These are phyloP conservation scores for Verticillium nonalfalfae DNA, from an alignment of 2,329 filamentous ascomycete genomes.

Conservation along the genomic window DNA sequence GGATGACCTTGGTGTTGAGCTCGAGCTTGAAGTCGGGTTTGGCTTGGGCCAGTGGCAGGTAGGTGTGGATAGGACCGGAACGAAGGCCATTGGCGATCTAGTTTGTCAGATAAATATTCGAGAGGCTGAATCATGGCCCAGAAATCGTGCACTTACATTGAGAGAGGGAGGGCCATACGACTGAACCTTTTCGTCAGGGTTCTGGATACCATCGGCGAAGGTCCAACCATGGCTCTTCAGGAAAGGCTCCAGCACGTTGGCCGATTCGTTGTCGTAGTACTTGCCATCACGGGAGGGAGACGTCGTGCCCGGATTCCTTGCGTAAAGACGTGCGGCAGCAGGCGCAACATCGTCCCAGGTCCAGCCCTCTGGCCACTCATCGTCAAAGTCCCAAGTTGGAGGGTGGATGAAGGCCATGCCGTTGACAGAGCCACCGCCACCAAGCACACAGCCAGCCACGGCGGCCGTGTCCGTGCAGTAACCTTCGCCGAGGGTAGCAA, in stretches of 20 bases:
- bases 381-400: conserved; percentile 22
- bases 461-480: conserved; percentile 28
- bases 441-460: conserved; percentile 28
- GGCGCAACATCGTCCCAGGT: conserved; percentile 16
- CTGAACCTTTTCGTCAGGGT: conserved; percentile 10
- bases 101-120: not conserved
- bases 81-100: conserved; percentile 12
- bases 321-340: conserved; percentile 18
- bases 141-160: conserved; percentile 3
- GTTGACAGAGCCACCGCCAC: conserved; percentile 26
- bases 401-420: conserved; percentile 24
- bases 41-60: conserved; percentile 28
- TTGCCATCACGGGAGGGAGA: conserved; percentile 17
- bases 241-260: conserved; percentile 8
- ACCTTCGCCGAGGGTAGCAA: conserved; percentile 11
- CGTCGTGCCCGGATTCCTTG: conserved; percentile 18
- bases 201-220: conserved; percentile 10
- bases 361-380: conserved; percentile 23
- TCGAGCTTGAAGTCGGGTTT: conserved; percentile 28
- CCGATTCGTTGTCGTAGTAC: conserved; percentile 9
- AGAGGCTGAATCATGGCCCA: no score
- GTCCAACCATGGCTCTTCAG: conserved; percentile 10
- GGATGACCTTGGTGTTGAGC: conserved; percentile 15
- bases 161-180: conserved; percentile 11
- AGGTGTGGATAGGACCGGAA: conserved; percentile 21